Percentiles rank a stretch among this genome's conserved stretches.
These are phyloP conservation scores for Venturia pyrina DNA, from an alignment of 2,329 filamentous ascomycete species.

Conservation along the genomic window DNA sequence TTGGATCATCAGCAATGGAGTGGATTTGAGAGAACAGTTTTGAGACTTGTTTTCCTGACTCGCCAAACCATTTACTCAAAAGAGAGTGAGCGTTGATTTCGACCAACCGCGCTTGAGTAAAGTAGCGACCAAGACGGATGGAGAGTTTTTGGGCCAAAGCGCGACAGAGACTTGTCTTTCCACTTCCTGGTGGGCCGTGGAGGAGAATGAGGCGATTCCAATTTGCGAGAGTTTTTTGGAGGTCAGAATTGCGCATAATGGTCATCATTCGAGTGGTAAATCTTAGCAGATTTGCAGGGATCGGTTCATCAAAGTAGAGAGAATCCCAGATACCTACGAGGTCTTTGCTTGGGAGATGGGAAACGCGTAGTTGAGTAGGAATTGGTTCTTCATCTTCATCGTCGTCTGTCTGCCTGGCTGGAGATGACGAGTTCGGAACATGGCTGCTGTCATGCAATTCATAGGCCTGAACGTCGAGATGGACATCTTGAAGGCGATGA, in stretches of 20 bases:
- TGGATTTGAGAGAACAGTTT: constrained; percentile 33
- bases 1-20: constrained; percentile 27
- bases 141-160: constrained; percentile 42
- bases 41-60: constrained; percentile 34
- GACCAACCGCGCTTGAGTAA: constrained; percentile 28
- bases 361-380: constrained; percentile 23
- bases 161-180: constrained; percentile 35
- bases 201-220: constrained; percentile 37
- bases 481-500: constrained; percentile 23
- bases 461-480: constrained; percentile 35
- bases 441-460: constrained; percentile 22
- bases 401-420: constrained; percentile 13
- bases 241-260: constrained; percentile 22
- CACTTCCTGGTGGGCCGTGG: constrained; percentile 34
- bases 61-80: constrained; percentile 39
- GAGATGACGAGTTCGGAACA: constrained; percentile 17
- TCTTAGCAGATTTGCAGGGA: constrained; percentile 32
- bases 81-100: constrained; percentile 37
- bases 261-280: constrained; percentile 30
- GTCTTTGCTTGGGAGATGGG: constrained; percentile 28
- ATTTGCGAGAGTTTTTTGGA: constrained; percentile 29
- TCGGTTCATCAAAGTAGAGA: constrained; percentile 33
- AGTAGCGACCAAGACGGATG: constrained; percentile 32
- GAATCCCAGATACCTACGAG: constrained; percentile 34
- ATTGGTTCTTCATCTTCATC: constrained; percentile 20